Conservation (phyloP, 1,139 yeast species). For the Magnusiomyces suaveolens region DNA sequence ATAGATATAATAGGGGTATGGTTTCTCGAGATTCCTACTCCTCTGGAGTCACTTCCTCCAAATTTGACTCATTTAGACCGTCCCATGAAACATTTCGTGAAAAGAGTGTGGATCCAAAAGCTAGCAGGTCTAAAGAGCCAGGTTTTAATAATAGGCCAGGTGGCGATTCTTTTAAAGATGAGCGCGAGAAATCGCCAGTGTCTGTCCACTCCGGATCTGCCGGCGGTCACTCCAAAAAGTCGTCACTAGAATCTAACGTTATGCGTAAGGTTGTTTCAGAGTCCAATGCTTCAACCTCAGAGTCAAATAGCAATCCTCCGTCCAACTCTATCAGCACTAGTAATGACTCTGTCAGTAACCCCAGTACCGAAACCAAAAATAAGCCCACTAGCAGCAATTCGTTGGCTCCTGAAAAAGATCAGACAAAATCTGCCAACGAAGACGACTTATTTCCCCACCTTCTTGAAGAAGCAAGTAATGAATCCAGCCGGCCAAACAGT, state of each 20-base stretch:
- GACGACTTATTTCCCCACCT: conserved; percentile 16
- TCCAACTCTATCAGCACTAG: not conserved
- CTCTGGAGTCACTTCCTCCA: not conserved
- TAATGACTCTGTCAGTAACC: not conserved
- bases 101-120: not conserved
- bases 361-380: not conserved
- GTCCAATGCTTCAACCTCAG: not conserved
- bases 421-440: not conserved
- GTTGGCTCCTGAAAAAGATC: not conserved
- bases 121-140: not conserved
- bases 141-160: not conserved
- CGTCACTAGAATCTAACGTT: not conserved
- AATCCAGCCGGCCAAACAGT: not conserved
- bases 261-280: conserved; percentile 1
- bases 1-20: conserved; percentile 9
- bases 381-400: not conserved
- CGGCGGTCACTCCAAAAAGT: not conserved
- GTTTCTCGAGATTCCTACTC: conserved; percentile 6
- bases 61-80: conserved; percentile 6
- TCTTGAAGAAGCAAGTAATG: conserved; percentile 8
- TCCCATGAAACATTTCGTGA: conserved; percentile 7
- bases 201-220: not conserved
- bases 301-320: not conserved
- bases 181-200: not conserved
- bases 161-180: not conserved